Percentiles rank a stretch among this genome's conserved stretches.
Evolutionary conservation across 148 eudicot species (phyloP).

Genomic region (Chenopodium album): DNA sequence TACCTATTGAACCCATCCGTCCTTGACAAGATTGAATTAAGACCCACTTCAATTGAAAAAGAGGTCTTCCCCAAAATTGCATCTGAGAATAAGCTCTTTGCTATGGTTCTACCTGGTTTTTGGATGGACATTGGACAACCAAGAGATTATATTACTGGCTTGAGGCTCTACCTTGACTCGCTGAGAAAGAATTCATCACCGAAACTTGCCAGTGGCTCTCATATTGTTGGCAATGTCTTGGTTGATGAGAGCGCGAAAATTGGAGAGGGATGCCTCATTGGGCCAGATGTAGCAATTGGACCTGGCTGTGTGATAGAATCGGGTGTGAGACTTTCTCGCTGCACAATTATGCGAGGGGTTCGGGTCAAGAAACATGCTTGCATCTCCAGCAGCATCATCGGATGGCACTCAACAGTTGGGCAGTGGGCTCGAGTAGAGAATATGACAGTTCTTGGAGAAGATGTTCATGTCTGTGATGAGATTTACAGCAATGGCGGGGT

Average conservation of each 20-base stretch:
- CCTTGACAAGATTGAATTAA: conserved; percentile 67
- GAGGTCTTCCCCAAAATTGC: conserved; percentile 89
- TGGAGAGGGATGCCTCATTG: conserved; percentile 91
- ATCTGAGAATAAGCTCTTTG: conserved; percentile 55
- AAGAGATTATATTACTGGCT: conserved; percentile 84
- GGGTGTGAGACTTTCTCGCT: conserved; percentile 82
- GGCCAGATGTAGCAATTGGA: conserved; percentile 94
- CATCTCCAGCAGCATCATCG: conserved; percentile 75
- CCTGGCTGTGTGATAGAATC: conserved; percentile 90
- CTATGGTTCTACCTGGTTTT: conserved; percentile 89
- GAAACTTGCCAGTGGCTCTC: conserved; percentile 57
- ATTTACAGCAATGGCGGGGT: conserved; percentile 88
- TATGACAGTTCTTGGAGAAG: conserved; percentile 90
- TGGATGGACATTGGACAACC: conserved; percentile 99
- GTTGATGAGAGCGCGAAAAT: conserved; percentile 77
- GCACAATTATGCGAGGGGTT: conserved; percentile 90
- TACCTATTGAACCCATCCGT: conserved; percentile 84
- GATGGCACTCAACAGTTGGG: conserved; percentile 95
- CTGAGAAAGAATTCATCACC: conserved; percentile 60
- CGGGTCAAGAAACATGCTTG: conserved; percentile 81
- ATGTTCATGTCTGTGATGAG: conserved; percentile 84
- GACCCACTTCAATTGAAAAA: conserved; percentile 88
- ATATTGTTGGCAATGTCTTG: conserved; percentile 75
- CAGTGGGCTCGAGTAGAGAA: conserved; percentile 91
- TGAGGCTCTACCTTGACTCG: conserved; percentile 80